phyloP scores from a whole-genome alignment of 805 yeast genomes.

The Lachancea fermentati region DNA sequence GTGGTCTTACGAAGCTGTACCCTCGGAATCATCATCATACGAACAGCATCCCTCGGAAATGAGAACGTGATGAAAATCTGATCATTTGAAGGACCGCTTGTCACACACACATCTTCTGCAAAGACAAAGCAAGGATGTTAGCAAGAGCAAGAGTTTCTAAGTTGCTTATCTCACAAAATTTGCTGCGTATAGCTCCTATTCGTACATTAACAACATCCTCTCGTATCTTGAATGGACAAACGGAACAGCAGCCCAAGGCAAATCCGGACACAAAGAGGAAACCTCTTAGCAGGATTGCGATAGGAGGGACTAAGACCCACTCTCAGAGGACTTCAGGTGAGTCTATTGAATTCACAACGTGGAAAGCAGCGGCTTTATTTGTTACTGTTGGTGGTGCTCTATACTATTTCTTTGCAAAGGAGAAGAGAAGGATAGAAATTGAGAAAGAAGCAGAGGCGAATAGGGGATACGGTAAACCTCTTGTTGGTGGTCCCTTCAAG shows the following conservation, averaged over 20 bases:
- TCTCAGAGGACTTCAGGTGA: constrained; percentile 21
- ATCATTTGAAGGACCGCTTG: too few relatives aligned
- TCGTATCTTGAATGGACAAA: background rate
- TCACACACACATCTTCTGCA: too few relatives aligned
- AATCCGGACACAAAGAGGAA: constrained; percentile 32
- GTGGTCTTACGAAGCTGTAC: too few relatives aligned
- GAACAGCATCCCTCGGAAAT: background rate
- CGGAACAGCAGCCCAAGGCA: background rate
- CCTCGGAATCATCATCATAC: background rate
- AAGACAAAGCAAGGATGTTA: background rate
- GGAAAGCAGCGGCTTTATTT: constrained; percentile 75
- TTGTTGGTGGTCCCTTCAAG: constrained; percentile 86
- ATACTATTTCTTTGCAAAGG: constrained; percentile 65
- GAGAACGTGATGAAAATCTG: too few relatives aligned
- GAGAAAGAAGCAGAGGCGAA: constrained; percentile 79
- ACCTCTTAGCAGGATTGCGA: constrained; percentile 75
- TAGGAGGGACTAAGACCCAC: constrained; percentile 49
- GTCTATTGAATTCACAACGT: constrained; percentile 65
- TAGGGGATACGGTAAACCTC: constrained; percentile 86
- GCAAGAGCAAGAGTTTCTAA: background rate
- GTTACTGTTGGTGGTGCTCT: constrained; percentile 64
- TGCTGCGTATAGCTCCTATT: background rate
- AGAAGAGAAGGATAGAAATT: constrained; percentile 67
- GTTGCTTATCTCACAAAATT: background rate
- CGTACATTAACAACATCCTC: background rate